Conservation (phyloP, 176 grass and related monocot genomes). For the Neostapfia colusana region DNA sequence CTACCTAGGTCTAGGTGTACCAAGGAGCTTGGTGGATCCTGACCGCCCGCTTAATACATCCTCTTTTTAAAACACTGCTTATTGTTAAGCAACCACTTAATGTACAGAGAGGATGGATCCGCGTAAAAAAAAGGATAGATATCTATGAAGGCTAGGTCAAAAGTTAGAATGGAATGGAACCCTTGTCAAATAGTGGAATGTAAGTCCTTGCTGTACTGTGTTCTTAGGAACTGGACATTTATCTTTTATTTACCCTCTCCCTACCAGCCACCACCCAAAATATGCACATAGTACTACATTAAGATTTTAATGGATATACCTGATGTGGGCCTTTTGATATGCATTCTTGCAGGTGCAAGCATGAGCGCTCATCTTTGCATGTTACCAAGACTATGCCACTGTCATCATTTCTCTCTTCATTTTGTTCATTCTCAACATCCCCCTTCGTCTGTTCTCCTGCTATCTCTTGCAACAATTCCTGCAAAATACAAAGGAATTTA, state of each 20-base stretch:
- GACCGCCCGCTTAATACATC: not conserved
- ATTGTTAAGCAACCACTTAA: not conserved
- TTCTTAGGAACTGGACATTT: not conserved
- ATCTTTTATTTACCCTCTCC: not conserved
- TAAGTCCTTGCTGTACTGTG: not conserved
- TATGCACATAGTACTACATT: not conserved
- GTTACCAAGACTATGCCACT: slow-evolving; percentile 72
- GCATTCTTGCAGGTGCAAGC: slow-evolving; percentile 87
- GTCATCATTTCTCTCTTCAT: slow-evolving; percentile 39
- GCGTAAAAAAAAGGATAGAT: not conserved
- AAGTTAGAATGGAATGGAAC: not conserved
- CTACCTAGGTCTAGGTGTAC: not conserved
- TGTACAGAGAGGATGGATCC: too few relatives aligned
- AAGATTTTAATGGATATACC: slow-evolving; percentile 46
- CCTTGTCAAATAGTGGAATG: not conserved
- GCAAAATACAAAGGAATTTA: slow-evolving; percentile 16
- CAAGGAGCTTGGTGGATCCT: not conserved
- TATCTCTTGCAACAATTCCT: slow-evolving; percentile 94
- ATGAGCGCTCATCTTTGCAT: slow-evolving; percentile 92
- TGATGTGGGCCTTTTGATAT: slow-evolving; percentile 64
- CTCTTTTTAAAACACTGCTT: not conserved
- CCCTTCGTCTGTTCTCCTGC: slow-evolving; percentile 72
- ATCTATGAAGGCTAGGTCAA: not conserved
- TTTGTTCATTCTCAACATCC: slow-evolving; percentile 29
- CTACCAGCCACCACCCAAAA: not conserved